phyloP scores from a whole-genome alignment of 768 basidiomycete species.

The Russula abietina region DNA sequence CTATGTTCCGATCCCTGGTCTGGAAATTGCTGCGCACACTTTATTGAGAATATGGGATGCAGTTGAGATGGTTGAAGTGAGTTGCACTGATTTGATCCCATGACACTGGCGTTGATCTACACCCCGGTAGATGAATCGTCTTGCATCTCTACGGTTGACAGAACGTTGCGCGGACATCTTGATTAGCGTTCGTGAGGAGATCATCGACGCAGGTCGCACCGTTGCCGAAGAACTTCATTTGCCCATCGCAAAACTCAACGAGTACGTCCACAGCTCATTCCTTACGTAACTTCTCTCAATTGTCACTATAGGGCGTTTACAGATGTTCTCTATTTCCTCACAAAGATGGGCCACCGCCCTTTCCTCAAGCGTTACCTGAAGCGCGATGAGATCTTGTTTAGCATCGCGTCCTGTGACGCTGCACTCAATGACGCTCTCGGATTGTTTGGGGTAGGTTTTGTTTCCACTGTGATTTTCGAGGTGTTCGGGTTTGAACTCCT shows the following conservation, averaged over 20 bases:
- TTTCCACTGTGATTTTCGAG: background rate
- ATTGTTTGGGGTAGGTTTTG: slow-evolving; percentile 46
- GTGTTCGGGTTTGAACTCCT: background rate
- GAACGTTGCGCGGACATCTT: slow-evolving; percentile 68
- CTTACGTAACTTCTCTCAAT: slow-evolving; percentile 8
- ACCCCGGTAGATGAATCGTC: slow-evolving; percentile 51
- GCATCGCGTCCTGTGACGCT: slow-evolving; percentile 48
- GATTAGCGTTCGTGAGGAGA: slow-evolving; percentile 55
- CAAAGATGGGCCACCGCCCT: slow-evolving; percentile 56
- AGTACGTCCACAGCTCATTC: slow-evolving; percentile 34
- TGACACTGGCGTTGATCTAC: background rate
- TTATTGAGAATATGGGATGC: slow-evolving; percentile 62
- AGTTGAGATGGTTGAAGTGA: slow-evolving; percentile 53
- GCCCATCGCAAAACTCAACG: slow-evolving; percentile 48
- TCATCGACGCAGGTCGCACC: slow-evolving; percentile 49
- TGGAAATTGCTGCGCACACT: slow-evolving; percentile 45
- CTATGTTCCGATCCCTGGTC: slow-evolving; percentile 52
- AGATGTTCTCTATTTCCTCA: slow-evolving; percentile 45
- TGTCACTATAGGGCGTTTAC: slow-evolving; percentile 36
- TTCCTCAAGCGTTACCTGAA: slow-evolving; percentile 76
- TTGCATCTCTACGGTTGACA: slow-evolving; percentile 63
- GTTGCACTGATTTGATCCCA: background rate
- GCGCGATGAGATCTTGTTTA: slow-evolving; percentile 57
- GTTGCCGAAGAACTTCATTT: slow-evolving; percentile 44
- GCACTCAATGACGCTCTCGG: slow-evolving; percentile 48